A percentile compares a stretch with the other conserved stretches of the same genome.
Conservation (phyloP, 2,329 filamentous ascomycete genomes). For the Diatrype stigma region DNA sequence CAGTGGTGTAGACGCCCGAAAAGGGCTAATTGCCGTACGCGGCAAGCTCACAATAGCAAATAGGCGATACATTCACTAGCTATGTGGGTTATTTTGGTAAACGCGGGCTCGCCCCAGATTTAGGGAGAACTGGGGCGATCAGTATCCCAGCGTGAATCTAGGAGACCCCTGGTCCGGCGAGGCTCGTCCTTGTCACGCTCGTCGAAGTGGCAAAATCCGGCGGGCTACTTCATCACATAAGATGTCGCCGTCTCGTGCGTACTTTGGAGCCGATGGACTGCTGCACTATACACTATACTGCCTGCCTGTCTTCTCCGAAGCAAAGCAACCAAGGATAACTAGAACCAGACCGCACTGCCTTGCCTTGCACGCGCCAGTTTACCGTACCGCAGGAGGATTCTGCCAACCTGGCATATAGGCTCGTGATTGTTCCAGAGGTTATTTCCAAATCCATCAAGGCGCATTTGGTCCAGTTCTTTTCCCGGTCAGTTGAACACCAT, state of each 20-base stretch:
- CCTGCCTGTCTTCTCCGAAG: conserved; percentile 8
- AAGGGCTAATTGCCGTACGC: conserved; percentile 4
- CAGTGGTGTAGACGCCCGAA: conserved; percentile 19
- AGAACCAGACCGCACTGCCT: neutral
- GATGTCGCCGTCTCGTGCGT: conserved; percentile 13
- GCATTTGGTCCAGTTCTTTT: conserved; percentile 14
- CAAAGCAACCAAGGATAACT: neutral
- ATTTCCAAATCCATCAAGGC: conserved; percentile 17
- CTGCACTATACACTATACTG: conserved; percentile 3
- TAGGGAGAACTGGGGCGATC: conserved; percentile 18
- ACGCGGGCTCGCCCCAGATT: conserved; percentile 12
- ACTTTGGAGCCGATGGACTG: conserved; percentile 5
- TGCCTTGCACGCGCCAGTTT: conserved; percentile 7
- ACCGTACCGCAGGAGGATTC: conserved; percentile 17
- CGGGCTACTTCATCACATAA: conserved; percentile 16
- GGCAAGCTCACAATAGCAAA: neutral
- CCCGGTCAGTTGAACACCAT: conserved; percentile 13
- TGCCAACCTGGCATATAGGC: conserved; percentile 14
- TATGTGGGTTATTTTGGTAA: neutral
- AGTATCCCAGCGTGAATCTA: conserved; percentile 10
- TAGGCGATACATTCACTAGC: neutral
- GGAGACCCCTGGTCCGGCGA: conserved; percentile 16
- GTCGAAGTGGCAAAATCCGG: conserved; percentile 16
- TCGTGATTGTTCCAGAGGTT: conserved; percentile 15
- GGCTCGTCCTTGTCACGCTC: conserved; percentile 10